These are phyloP conservation scores for Paramecium primaurelia DNA, from an alignment of 73 alveolate genomes.

Conservation along the genomic window DNA sequence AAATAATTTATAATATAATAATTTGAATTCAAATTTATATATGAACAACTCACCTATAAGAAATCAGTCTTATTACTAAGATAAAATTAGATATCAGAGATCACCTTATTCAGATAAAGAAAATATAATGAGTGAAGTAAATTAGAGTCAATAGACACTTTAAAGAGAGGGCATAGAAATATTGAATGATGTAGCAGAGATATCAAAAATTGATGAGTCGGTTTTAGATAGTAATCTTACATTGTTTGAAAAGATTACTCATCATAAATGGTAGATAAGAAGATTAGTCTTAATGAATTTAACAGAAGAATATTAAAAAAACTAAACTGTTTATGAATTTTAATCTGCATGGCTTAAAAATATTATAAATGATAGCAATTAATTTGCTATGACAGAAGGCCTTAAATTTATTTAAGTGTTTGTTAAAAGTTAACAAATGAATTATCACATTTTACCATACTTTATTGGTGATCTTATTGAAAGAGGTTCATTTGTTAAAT, in stretches of 20 bases:
- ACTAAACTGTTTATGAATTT: slow-evolving; percentile 29
- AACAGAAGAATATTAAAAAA: background rate
- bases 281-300: background rate
- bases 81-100: background rate
- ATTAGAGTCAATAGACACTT: background rate
- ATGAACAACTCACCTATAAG: background rate
- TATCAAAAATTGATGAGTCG: slow-evolving; percentile 14
- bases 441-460: slow-evolving; percentile 24
- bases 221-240: background rate
- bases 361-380: slow-evolving; percentile 23
- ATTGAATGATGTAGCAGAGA: slow-evolving; percentile 16
- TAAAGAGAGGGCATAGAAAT: background rate
- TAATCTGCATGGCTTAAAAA: slow-evolving; percentile 46
- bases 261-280: slow-evolving; percentile 16
- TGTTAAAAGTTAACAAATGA: slow-evolving; percentile 1
- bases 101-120: slow-evolving; percentile 17
- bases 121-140: background rate
- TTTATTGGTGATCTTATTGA: slow-evolving; percentile 38
- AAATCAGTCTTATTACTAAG: background rate
- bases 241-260: background rate
- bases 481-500: slow-evolving; percentile 1
- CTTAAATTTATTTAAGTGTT: background rate
- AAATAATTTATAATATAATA: background rate
- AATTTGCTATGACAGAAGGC: slow-evolving; percentile 30
- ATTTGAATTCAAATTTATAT: slow-evolving; percentile 19